Evolutionary conservation across 2,329 filamentous ascomycete genomes (phyloP).

Genomic region (Claviceps maximensis): DNA sequence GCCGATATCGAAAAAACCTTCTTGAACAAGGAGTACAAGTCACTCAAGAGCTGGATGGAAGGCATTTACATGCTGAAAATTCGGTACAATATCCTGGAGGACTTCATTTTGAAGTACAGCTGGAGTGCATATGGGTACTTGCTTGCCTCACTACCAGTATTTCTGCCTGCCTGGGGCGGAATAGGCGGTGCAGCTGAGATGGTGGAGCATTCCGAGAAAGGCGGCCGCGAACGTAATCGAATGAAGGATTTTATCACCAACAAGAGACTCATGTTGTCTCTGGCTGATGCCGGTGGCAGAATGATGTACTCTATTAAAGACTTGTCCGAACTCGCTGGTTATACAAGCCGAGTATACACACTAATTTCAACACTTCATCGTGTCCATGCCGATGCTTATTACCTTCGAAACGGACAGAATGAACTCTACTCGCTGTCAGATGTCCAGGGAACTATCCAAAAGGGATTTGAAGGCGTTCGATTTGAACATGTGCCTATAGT

Average conservation of each 20-base stretch:
- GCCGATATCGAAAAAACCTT: conserved; percentile 92
- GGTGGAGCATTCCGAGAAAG: conserved; percentile 33
- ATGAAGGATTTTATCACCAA: conserved; percentile 99
- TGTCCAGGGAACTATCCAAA: conserved; percentile 85
- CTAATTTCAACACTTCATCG: conserved; percentile 89
- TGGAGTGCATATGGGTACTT: conserved; percentile 98
- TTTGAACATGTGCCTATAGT: conserved; percentile 89
- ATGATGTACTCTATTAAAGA: conserved; percentile 99
- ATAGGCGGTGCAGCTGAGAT: conserved; percentile 61
- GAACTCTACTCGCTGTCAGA: conserved; percentile 86
- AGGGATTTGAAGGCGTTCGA: conserved; percentile 86
- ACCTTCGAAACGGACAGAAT: conserved; percentile 48
- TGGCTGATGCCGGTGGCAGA: conserved; percentile 87
- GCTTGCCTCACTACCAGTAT: conserved; percentile 82
- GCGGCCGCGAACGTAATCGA: conserved; percentile 61
- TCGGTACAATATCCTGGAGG: conserved; percentile 95
- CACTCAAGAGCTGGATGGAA: conserved; percentile 94
- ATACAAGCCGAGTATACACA: conserved; percentile 91
- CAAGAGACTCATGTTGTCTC: conserved; percentile 92
- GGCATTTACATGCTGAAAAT: conserved; percentile 96
- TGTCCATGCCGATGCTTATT: conserved; percentile 83
- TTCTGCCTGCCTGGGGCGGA: conserved; percentile 88
- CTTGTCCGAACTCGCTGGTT: conserved; percentile 84
- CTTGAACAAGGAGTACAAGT: conserved; percentile 82
- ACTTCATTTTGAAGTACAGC: conserved; percentile 95